phyloP scores from a whole-genome alignment of 176 grass and related monocot genomes.

The Oryza longistaminata region DNA sequence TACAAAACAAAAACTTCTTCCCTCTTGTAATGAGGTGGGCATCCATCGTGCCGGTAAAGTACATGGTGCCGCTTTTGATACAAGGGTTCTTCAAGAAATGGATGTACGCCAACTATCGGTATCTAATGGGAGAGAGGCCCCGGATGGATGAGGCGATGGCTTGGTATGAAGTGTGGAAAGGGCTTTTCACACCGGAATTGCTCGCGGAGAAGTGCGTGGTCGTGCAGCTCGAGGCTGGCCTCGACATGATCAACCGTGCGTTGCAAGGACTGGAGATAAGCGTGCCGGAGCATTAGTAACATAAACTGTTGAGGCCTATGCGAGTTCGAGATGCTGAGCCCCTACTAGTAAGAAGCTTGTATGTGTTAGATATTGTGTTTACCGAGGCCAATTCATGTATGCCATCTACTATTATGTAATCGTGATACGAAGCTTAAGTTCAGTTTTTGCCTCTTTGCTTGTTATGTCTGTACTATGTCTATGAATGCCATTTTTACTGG shows the following conservation, averaged over 20 bases:
- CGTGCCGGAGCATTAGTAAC: too few relatives aligned
- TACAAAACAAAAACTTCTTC: too few relatives aligned
- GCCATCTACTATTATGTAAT: too few relatives aligned
- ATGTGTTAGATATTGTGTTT: too few relatives aligned
- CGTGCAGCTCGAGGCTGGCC: slow-evolving; percentile 33
- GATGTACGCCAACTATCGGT: slow-evolving; percentile 41
- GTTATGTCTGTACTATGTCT: too few relatives aligned
- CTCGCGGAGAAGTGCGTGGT: slow-evolving; percentile 52
- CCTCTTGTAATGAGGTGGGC: slow-evolving; percentile 63
- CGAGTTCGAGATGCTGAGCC: too few relatives aligned
- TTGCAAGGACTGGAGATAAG: background rate
- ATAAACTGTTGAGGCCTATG: too few relatives aligned
- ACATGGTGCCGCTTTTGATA: slow-evolving; percentile 59
- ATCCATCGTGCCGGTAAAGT: slow-evolving; percentile 29
- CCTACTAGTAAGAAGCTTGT: too few relatives aligned
- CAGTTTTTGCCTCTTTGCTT: too few relatives aligned
- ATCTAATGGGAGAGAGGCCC: slow-evolving; percentile 49
- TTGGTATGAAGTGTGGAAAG: slow-evolving; percentile 40
- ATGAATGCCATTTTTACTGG: too few relatives aligned
- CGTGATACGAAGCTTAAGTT: too few relatives aligned
- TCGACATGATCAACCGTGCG: slow-evolving; percentile 47
- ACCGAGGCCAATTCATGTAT: too few relatives aligned
- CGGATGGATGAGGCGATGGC: background rate
- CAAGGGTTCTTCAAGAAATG: slow-evolving; percentile 60
- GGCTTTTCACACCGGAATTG: slow-evolving; percentile 52